phyloP scores from a whole-genome alignment of 2,329 filamentous ascomycete species.

The Aspergillaceae sp. region DNA sequence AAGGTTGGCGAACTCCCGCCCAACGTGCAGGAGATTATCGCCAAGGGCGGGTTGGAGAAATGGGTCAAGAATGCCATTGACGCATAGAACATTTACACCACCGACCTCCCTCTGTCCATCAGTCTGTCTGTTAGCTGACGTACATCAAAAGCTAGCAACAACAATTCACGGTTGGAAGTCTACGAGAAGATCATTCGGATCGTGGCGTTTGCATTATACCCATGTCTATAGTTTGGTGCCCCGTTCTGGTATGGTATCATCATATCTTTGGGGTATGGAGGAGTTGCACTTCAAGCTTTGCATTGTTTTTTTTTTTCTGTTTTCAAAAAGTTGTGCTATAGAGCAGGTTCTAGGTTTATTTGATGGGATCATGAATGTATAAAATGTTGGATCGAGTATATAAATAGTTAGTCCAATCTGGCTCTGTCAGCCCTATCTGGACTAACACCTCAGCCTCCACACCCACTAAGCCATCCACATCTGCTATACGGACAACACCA shows the following conservation, averaged over 20 bases:
- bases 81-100: constrained; percentile 4
- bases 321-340: background rate
- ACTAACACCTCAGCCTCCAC: too few species aligned
- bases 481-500: too few species aligned
- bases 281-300: background rate
- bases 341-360: background rate
- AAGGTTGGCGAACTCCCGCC: constrained; percentile 75
- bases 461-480: too few species aligned
- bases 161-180: background rate
- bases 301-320: background rate
- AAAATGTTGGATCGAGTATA: too few species aligned
- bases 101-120: too few species aligned
- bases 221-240: background rate
- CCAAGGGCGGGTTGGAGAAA: constrained; percentile 65
- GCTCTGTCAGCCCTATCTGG: too few species aligned
- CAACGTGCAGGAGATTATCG: constrained; percentile 81
- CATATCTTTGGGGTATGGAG: background rate
- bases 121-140: too few species aligned
- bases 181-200: background rate
- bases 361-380: background rate
- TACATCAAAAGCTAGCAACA: too few species aligned
- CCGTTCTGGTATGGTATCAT: background rate
- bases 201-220: constrained; percentile 1
- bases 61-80: constrained; percentile 68
- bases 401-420: too few species aligned